Evolutionary conservation across 2,329 filamentous ascomycete species (phyloP).

Genomic region (Fusarium chlamydosporum): DNA sequence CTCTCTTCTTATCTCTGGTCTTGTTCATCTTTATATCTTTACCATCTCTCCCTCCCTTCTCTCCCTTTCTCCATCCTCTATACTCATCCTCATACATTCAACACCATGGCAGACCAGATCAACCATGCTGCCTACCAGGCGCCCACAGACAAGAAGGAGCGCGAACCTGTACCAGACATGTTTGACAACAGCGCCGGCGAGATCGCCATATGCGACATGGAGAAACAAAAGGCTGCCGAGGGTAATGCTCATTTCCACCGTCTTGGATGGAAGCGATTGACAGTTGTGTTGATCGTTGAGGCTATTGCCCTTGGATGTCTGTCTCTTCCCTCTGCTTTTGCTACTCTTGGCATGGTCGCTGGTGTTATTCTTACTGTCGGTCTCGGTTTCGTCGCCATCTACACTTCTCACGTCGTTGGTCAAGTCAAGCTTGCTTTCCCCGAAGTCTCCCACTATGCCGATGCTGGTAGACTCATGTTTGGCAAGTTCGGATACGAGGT

Average conservation of each 20-base stretch:
- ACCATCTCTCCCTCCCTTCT: background rate
- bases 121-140: constrained; percentile 21
- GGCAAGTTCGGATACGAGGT: constrained; percentile 71
- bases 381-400: constrained; percentile 63
- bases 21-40: constrained; percentile 13
- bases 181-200: constrained; percentile 52
- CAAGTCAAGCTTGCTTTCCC: constrained; percentile 67
- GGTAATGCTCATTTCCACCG: constrained; percentile 66
- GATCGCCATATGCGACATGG: constrained; percentile 60
- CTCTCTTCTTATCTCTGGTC: constrained; percentile 18
- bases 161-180: constrained; percentile 45
- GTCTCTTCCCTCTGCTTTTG: constrained; percentile 66
- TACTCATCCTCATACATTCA: background rate
- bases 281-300: constrained; percentile 69
- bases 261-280: constrained; percentile 70
- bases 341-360: constrained; percentile 68
- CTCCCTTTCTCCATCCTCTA: background rate
- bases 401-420: constrained; percentile 63
- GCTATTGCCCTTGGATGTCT: constrained; percentile 69
- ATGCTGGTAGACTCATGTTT: constrained; percentile 73
- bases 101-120: constrained; percentile 43
- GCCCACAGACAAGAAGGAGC: constrained; percentile 27
- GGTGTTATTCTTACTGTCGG: constrained; percentile 60
- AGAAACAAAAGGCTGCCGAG: constrained; percentile 62
- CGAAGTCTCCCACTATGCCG: constrained; percentile 75